Percentiles rank a stretch among this genome's conserved stretches.
Evolutionary conservation across 2,329 filamentous ascomycete species (phyloP).

Genomic region (Scytalidium sp.): DNA sequence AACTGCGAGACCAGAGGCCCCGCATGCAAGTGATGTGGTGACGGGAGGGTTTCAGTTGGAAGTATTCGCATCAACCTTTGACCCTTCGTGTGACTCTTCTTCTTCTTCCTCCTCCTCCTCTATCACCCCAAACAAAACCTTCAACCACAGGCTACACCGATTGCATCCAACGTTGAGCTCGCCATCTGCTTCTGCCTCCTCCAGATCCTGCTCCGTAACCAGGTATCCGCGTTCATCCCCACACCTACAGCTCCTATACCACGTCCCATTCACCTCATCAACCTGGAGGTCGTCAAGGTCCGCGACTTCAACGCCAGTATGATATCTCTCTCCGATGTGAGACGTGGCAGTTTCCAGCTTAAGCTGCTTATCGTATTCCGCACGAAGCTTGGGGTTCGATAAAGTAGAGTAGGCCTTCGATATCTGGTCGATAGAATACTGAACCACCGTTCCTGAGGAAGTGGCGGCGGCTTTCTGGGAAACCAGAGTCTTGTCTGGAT

Average conservation of each 20-base stretch:
- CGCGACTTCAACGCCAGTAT: conserved; percentile 59
- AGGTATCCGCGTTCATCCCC: conserved; percentile 60
- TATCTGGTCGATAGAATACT: conserved; percentile 62
- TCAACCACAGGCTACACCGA: conserved; percentile 66
- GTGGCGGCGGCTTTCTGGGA: conserved; percentile 7
- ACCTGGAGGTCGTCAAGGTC: conserved; percentile 63
- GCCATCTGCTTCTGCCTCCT: conserved; percentile 54
- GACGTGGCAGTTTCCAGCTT: conserved; percentile 25
- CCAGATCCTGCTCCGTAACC: conserved; percentile 56
- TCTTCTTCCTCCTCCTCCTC: conserved; percentile 23
- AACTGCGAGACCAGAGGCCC: too few relatives aligned
- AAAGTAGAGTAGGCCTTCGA: conserved; percentile 56
- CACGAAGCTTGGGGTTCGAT: conserved; percentile 45
- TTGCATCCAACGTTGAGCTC: conserved; percentile 63
- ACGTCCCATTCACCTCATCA: conserved; percentile 45
- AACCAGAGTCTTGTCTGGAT: conserved; percentile 43
- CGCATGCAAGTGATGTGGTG: too few relatives aligned
- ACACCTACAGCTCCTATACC: conserved; percentile 60
- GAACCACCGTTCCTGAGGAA: conserved; percentile 5
- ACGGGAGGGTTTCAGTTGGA: too few relatives aligned
- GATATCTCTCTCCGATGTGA: conserved; percentile 28
- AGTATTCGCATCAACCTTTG: conserved; percentile 6
- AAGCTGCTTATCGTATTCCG: conserved; percentile 52
- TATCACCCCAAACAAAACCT: conserved; percentile 60
- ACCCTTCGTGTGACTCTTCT: conserved; percentile 7